Percentiles rank a stretch among this genome's conserved stretches.
phyloP scores from a whole-genome alignment of 2,329 filamentous ascomycete species.

The Colletotrichum sp. region DNA sequence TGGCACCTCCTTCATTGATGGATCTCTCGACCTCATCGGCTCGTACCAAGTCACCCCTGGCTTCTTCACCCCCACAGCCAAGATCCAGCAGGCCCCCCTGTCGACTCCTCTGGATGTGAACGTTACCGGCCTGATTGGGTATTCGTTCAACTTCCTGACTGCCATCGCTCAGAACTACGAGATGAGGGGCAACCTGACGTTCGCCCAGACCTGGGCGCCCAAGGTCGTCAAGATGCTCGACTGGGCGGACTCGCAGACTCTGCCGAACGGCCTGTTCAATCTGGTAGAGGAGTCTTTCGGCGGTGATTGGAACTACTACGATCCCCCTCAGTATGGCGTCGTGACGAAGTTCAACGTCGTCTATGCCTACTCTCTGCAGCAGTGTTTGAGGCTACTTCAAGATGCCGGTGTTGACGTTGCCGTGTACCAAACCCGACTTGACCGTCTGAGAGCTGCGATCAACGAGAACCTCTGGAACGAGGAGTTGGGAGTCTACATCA shows the following conservation, averaged over 20 bases:
- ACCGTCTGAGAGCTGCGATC: conserved; percentile 28
- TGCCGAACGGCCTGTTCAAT: conserved; percentile 29
- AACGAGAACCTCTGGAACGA: conserved; percentile 29
- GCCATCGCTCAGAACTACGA: conserved; percentile 32
- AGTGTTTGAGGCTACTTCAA: conserved; percentile 25
- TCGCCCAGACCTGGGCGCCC: conserved; percentile 32
- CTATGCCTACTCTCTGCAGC: conserved; percentile 35
- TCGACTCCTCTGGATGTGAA: conserved; percentile 23
- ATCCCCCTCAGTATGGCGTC: conserved; percentile 31
- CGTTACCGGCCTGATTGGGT: conserved; percentile 36
- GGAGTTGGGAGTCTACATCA: conserved; percentile 27
- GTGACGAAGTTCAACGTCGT: conserved; percentile 36
- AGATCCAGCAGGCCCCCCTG: conserved; percentile 34
- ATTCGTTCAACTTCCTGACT: conserved; percentile 37
- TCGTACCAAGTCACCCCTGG: conserved; percentile 32
- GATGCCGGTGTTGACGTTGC: conserved; percentile 21
- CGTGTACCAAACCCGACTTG: conserved; percentile 28
- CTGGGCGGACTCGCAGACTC: conserved; percentile 35
- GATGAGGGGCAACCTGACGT: conserved; percentile 29
- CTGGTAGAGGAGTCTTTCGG: conserved; percentile 30
- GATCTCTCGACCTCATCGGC: conserved; percentile 26
- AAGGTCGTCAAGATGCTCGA: conserved; percentile 34
- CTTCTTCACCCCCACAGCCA: conserved; percentile 35
- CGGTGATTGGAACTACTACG: conserved; percentile 40
- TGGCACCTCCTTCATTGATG: conserved; percentile 28